Conservation (phyloP, 768 basidiomycete genomes). For the Leccinum subgranulosum region DNA sequence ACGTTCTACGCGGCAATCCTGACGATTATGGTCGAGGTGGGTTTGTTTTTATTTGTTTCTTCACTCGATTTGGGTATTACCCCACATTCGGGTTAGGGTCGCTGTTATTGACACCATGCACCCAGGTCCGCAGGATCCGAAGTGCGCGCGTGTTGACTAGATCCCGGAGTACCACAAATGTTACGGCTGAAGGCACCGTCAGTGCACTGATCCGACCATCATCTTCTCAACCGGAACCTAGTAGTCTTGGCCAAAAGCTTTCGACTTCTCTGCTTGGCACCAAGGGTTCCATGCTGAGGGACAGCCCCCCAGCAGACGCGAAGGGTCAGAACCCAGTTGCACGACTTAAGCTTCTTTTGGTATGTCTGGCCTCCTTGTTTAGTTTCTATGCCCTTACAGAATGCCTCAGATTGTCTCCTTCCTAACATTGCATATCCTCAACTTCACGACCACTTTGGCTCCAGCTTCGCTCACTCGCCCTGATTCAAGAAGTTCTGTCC, state of each 20-base stretch:
- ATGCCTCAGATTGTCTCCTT: constrained; percentile 75
- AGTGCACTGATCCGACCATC: constrained; percentile 28
- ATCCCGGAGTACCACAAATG: constrained; percentile 32
- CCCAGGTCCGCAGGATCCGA: constrained; percentile 69
- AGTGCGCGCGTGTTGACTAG: constrained; percentile 50
- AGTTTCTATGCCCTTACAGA: not conserved
- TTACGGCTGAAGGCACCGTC: constrained; percentile 29
- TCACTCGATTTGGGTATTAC: not conserved
- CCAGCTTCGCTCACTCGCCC: constrained; percentile 51
- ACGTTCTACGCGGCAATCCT: constrained; percentile 89
- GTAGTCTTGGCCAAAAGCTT: constrained; percentile 22
- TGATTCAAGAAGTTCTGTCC: constrained; percentile 25
- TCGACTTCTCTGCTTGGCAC: constrained; percentile 39
- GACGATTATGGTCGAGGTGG: constrained; percentile 93
- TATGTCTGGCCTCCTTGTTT: constrained; percentile 32
- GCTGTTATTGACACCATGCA: constrained; percentile 5
- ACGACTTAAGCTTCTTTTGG: constrained; percentile 83
- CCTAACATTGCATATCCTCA: constrained; percentile 86
- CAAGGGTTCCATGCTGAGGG: constrained; percentile 47
- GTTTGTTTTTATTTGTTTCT: constrained; percentile 24
- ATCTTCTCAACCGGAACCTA: constrained; percentile 18
- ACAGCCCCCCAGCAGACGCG: constrained; percentile 38
- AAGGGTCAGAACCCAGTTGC: constrained; percentile 79
- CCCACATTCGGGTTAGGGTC: constrained; percentile 11
- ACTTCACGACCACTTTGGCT: constrained; percentile 89